These are phyloP conservation scores for Beauveria pseudobassiana DNA, from an alignment of 2,329 filamentous ascomycete species.

Conservation along the genomic window DNA sequence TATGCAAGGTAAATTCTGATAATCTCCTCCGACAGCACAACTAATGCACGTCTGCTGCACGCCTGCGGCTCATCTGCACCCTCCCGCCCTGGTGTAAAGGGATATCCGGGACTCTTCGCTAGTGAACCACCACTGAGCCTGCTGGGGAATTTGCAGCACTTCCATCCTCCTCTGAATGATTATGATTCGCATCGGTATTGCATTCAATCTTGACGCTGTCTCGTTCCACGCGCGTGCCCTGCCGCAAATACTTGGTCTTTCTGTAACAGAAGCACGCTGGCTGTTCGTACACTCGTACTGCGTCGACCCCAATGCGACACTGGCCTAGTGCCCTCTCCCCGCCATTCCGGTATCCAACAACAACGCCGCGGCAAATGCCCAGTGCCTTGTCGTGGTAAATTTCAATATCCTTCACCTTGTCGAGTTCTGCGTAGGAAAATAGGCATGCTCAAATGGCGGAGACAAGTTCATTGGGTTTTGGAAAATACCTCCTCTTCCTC, in stretches of 20 bases:
- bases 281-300: background rate
- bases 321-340: slow-evolving; percentile 6
- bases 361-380: background rate
- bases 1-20: background rate
- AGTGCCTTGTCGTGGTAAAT: slow-evolving; percentile 4
- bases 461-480: slow-evolving; percentile 2
- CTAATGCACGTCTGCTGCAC: background rate
- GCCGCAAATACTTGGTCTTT: slow-evolving; percentile 3
- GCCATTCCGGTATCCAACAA: background rate
- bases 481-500: background rate
- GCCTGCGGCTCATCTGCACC: background rate
- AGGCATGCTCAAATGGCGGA: slow-evolving; percentile 3
- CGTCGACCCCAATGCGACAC: slow-evolving; percentile 3
- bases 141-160: background rate
- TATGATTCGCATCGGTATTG: background rate
- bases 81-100: background rate
- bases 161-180: background rate
- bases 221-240: background rate
- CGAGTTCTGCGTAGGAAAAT: background rate
- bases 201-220: background rate
- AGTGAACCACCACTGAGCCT: slow-evolving; percentile 8
- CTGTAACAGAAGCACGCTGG: background rate
- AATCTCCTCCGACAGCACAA: background rate
- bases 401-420: background rate
- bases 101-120: slow-evolving; percentile 4